phyloP scores from a whole-genome alignment of 2,329 filamentous ascomycete species.

The Pseudohalonectria lignicola region DNA sequence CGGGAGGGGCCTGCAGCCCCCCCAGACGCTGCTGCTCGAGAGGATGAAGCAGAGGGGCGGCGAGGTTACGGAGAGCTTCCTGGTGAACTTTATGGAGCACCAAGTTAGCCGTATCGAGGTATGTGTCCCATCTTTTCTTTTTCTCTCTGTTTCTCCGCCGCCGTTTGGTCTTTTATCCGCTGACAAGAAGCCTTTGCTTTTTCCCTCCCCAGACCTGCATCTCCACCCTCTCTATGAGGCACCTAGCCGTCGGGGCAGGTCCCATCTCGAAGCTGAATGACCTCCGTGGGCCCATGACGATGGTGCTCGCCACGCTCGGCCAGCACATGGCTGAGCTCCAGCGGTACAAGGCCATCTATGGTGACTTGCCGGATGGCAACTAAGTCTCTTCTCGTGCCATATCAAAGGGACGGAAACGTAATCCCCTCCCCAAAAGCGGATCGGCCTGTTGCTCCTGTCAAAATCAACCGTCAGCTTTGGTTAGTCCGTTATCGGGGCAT shows the following conservation, averaged over 20 bases:
- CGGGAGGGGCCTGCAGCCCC: slow-evolving; percentile 55
- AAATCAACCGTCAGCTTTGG: too few species aligned
- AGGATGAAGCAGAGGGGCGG: slow-evolving; percentile 55
- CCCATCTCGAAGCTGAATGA: slow-evolving; percentile 53
- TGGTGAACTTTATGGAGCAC: slow-evolving; percentile 86
- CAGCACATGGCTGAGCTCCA: slow-evolving; percentile 53
- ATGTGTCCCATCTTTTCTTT: slow-evolving; percentile 21
- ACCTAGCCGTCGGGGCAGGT: slow-evolving; percentile 62
- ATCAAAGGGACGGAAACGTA: too few species aligned
- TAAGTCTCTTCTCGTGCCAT: too few species aligned
- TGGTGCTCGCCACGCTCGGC: slow-evolving; percentile 53
- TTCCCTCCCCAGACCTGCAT: slow-evolving; percentile 81
- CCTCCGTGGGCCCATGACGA: slow-evolving; percentile 66
- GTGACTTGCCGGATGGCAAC: too few species aligned
- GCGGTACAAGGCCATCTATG: slow-evolving; percentile 44
- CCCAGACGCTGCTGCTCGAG: slow-evolving; percentile 76
- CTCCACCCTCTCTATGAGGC: slow-evolving; percentile 66
- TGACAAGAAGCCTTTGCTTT: neutral
- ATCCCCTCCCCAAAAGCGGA: too few species aligned
- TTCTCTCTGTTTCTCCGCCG: neutral
- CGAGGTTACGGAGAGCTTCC: slow-evolving; percentile 78
- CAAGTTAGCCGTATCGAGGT: slow-evolving; percentile 95
- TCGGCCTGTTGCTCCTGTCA: too few species aligned
- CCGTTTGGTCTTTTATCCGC: neutral
- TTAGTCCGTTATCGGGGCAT: too few species aligned